These are phyloP conservation scores for Citrullus colocynthis DNA, from an alignment of 306 rosid species.

Conservation along the genomic window DNA sequence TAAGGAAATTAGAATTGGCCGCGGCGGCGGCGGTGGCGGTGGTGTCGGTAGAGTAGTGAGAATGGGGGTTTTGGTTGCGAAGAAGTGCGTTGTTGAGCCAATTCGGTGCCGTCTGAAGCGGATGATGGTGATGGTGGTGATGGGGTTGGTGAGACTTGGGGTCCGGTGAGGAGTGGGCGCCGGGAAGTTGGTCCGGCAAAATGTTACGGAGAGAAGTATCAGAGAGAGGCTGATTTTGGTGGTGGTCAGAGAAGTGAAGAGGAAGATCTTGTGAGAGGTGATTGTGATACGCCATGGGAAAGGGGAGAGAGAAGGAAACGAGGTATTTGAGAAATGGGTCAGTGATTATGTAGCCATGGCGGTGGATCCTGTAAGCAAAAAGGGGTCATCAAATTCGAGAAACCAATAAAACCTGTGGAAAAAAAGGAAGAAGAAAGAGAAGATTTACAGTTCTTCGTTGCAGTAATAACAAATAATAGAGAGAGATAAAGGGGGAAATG, in stretches of 20 bases:
- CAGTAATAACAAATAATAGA: conserved; percentile 7
- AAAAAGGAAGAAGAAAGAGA: not conserved
- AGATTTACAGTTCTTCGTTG: conserved; percentile 10
- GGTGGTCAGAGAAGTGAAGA: conserved; percentile 56
- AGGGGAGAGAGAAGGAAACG: not conserved
- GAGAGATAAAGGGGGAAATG: conserved; percentile 5
- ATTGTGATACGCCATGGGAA: conserved; percentile 69
- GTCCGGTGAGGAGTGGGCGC: conserved; percentile 24
- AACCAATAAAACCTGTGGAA: not conserved
- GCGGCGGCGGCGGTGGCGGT: conserved; percentile 15
- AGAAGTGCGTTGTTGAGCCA: conserved; percentile 99
- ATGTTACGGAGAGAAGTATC: conserved; percentile 19
- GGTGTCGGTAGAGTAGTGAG: conserved; percentile 30
- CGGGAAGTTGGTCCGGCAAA: conserved; percentile 24
- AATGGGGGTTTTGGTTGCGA: conserved; percentile 37
- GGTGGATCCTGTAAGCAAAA: not conserved
- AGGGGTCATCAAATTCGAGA: conserved; percentile 3
- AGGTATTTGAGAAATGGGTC: not conserved
- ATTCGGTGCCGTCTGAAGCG: conserved; percentile 63
- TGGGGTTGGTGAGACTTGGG: conserved; percentile 26
- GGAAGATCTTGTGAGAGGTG: conserved; percentile 62
- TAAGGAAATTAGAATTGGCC: conserved; percentile 46
- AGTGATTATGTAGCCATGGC: conserved; percentile 1
- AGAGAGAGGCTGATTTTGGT: conserved; percentile 20
- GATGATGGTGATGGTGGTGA: conserved; percentile 23